A percentile compares a stretch with the other conserved stretches of the same genome.
Conservation (phyloP, 176 grass and related monocot species). For the Guadua angustifolia region DNA sequence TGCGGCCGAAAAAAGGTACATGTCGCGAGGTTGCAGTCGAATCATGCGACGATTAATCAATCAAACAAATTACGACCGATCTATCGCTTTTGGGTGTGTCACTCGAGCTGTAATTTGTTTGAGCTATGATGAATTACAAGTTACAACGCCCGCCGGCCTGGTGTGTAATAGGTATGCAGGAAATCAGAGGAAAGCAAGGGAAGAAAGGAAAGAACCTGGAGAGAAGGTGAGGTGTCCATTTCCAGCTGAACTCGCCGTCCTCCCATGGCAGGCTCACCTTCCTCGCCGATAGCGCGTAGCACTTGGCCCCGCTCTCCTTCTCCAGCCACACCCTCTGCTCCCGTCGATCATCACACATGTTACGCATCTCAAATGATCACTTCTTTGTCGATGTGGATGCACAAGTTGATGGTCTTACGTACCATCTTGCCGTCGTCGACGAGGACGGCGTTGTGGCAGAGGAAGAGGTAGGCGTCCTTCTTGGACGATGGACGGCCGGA, state of each 20-base stretch:
- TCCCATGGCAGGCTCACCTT: conserved; percentile 57
- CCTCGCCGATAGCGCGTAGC: conserved; percentile 35
- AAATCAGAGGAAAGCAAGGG: no score
- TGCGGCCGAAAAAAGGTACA: no score
- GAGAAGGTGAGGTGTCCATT: conserved; percentile 9
- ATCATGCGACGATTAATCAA: no score
- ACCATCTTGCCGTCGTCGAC: conserved; percentile 3
- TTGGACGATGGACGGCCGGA: not conserved
- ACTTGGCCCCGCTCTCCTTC: conserved; percentile 40
- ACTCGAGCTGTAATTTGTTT: no score
- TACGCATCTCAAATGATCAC: not conserved
- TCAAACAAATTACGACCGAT: no score
- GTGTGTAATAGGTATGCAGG: no score
- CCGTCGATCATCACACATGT: not conserved
- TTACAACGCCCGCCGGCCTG: no score
- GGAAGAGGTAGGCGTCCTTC: conserved; percentile 45
- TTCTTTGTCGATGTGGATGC: not conserved
- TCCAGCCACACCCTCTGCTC: conserved; percentile 45
- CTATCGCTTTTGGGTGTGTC: no score
- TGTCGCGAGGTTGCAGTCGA: no score
- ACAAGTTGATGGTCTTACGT: not conserved
- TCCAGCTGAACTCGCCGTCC: conserved; percentile 60
- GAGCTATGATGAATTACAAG: no score
- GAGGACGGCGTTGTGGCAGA: conserved; percentile 31
- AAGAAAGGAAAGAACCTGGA: conserved; percentile 20